These are phyloP conservation scores for Pseudozyma sp. DNA, from an alignment of 1,284 basidiomycete species.

Conservation along the genomic window DNA sequence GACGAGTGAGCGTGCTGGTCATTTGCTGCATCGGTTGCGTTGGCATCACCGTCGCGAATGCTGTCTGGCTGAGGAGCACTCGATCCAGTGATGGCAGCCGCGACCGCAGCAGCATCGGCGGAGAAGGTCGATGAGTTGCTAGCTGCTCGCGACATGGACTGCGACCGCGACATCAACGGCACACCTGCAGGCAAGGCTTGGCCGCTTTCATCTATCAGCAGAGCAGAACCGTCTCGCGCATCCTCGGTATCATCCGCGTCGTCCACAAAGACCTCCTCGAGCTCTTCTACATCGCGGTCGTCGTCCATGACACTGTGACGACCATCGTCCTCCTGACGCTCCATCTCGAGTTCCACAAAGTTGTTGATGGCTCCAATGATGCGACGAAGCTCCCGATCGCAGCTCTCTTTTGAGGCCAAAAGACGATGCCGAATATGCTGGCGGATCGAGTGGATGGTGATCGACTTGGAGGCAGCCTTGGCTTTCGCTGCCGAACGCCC, in stretches of 20 bases:
- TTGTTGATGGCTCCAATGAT: slow-evolving; percentile 91
- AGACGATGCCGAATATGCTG: slow-evolving; percentile 93
- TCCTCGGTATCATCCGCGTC: slow-evolving; percentile 31
- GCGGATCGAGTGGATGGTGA: slow-evolving; percentile 77
- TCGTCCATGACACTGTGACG: slow-evolving; percentile 29
- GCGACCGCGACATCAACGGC: slow-evolving; percentile 14
- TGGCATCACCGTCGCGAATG: not conserved
- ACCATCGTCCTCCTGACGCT: slow-evolving; percentile 75
- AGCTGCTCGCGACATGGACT: slow-evolving; percentile 32
- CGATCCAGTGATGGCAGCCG: slow-evolving; percentile 30
- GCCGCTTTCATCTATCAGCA: slow-evolving; percentile 1
- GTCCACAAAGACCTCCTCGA: slow-evolving; percentile 73
- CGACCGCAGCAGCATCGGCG: slow-evolving; percentile 36
- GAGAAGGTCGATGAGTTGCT: slow-evolving; percentile 38
- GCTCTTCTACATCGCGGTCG: slow-evolving; percentile 67
- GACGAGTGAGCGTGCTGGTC: slow-evolving; percentile 25
- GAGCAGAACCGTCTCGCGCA: not conserved
- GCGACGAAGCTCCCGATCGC: slow-evolving; percentile 92
- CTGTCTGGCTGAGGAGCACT: slow-evolving; percentile 13
- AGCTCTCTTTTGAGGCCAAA: slow-evolving; percentile 91
- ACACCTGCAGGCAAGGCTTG: not conserved
- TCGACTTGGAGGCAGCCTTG: slow-evolving; percentile 49
- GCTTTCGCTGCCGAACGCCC: slow-evolving; percentile 27
- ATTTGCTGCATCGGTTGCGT: slow-evolving; percentile 1
- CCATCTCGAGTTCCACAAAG: slow-evolving; percentile 89